Evolutionary conservation across 352 stramenopile species (phyloP), one percentile per base, ranked within the genome.

Genomic region (Thraustochytrium striatum): DNA sequence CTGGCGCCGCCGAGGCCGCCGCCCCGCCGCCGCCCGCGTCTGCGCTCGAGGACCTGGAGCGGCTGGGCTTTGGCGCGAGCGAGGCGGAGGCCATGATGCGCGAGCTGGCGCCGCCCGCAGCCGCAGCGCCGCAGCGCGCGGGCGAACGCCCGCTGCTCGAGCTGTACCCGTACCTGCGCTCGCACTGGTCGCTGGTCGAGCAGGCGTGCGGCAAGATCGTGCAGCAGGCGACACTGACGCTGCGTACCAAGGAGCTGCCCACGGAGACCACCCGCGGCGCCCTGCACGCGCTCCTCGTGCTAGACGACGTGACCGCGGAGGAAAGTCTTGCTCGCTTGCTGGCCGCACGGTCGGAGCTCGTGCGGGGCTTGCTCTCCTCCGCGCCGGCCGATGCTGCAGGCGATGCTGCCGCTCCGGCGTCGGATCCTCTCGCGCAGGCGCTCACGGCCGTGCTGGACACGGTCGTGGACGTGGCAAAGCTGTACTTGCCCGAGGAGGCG

Each of bases 121-220:
- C 5, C 39, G 5, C 39, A 13, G 39, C 39, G 39, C 19, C 9
- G 38, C 33, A 44, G 25, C 33, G 33, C 9, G 50, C 59, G n/a
- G n/a, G n/a, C n/a, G 47, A 16, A 55, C 16, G 16, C 16, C 25
- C 47, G 16, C 30, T 75, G 5, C 68, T 39, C 41, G 65, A 75
- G 0, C 11, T 75, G 9, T 75, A 75, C 32, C 65, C 65, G 3
- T 75, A 68, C 36, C 65, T 75, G 0, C 32, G 39, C 32, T 75
- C 65, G 32, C 65, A 75, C 25, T 75, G 65, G 65, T 62, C 52
- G 0, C 65, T 62, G n/a, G 65, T 75, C 0, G 32, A 75, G 11
- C 30, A 75, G 32, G 65, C 65, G 1, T 43, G 65, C 25, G 30
- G 39, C 33, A 30, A 38, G 9, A 75, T 75, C 52, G 11, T 75